Evolutionary conservation across 352 stramenopile species (phyloP), one percentile per base, ranked within the genome.

Genomic region (Phytophthora agathidicida): DNA sequence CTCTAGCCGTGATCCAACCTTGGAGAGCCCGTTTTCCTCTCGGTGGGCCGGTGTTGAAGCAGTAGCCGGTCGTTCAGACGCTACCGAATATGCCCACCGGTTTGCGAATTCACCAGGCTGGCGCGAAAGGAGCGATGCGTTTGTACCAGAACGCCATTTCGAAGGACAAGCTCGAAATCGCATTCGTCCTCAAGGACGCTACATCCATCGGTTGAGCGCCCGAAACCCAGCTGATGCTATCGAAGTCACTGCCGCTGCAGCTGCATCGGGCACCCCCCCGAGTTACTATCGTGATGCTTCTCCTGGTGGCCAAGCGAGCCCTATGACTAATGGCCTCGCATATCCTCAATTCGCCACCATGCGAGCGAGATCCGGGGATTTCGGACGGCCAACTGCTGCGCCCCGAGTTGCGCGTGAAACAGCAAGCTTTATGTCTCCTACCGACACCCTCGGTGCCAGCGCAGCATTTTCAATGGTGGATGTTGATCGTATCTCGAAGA

Each of bases 381-480:
- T 52, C 13, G 42, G 28, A 27, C 59, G 53, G 8, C 10, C 45
- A 3, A 45, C 43, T 31, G 14, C 28, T 32, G 41, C 24, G 6
- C 32, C 57, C 14, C 66, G 67, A 36, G 36, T 59, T 32, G 45
- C 58, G 3, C 70, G 70, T 22, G 64, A 73, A 37, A 58, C 46
- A 17, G 55, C 58, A n/a, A 68, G 50, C 30, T 74, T 69, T 19
- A 67, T 64, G 30, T 69, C 58, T 35, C 22, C 49, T 8, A 51
- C 50, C 1, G 54, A 70, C 30, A 56, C 55, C 33, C 43, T 58
- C 9, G 48, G 59, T 22, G 37, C 56, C 5, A 60, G 56, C 36
- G 64, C 75, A n/a, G 65, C 65, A 3, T 87, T 89, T 44, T 88
- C 77, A 1, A 87, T 88, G 75, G 65, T 85, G 51, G 76, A 85